phyloP scores from a whole-genome alignment of 108 stramenopile genomes.

The Fragilaria radians region DNA sequence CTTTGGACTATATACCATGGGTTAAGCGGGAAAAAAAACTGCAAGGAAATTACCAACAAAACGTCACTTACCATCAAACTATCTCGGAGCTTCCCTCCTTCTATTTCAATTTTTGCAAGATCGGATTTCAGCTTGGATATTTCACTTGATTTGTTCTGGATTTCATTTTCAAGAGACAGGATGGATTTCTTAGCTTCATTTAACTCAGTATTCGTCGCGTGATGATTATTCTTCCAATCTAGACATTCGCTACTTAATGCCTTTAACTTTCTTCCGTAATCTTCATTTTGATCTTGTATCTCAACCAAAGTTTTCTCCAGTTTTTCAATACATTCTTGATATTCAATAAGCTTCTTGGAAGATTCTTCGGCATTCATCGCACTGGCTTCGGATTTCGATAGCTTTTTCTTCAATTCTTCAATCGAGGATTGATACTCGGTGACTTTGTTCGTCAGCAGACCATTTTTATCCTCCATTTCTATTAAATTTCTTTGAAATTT shows the following conservation, averaged over 20 bases:
- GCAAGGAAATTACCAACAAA: no score
- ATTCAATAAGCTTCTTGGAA: conserved; percentile 4
- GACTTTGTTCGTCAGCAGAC: background rate
- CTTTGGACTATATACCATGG: no score
- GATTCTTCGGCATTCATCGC: background rate
- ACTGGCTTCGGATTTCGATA: background rate
- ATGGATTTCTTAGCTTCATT: background rate
- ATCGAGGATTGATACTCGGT: background rate
- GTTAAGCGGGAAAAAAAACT: no score
- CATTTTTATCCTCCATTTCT: conserved; percentile 14
- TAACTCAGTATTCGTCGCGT: background rate
- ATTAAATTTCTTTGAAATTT: conserved; percentile 17
- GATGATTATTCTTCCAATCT: background rate
- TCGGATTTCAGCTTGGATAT: no score
- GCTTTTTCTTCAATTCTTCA: conserved; percentile 22
- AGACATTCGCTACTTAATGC: background rate
- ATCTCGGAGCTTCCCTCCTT: no score
- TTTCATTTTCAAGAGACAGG: background rate
- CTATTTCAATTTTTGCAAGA: no score
- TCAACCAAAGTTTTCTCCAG: conserved; percentile 3
- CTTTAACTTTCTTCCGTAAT: background rate
- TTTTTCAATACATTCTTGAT: conserved; percentile 10
- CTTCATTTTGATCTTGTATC: background rate
- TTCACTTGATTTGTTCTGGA: background rate
- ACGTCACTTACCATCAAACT: no score